phyloP scores from a whole-genome alignment of 257 asterid species.

The Thymus quinquecostatus region DNA sequence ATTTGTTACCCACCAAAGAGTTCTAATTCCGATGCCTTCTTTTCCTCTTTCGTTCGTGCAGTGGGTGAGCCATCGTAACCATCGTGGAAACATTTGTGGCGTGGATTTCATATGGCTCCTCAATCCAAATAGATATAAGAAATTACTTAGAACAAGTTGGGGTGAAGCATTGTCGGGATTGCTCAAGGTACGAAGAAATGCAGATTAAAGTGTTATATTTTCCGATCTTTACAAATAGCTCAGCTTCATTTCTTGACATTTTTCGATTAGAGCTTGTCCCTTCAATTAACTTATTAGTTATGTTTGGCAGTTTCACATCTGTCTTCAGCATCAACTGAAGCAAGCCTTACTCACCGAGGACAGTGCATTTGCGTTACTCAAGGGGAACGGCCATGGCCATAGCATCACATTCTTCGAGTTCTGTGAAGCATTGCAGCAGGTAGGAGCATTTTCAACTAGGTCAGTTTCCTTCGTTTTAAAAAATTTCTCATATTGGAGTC shows the following conservation, averaged over 20 bases:
- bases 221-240: neutral
- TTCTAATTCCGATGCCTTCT: conserved; percentile 33
- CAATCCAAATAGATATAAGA: conserved; percentile 82
- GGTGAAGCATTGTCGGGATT: conserved; percentile 93
- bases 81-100: conserved; percentile 96
- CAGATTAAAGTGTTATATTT: neutral
- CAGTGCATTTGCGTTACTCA: conserved; percentile 83
- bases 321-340: conserved; percentile 77
- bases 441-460: conserved; percentile 35
- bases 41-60: conserved; percentile 33
- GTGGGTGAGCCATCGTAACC: conserved; percentile 99
- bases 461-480: conserved; percentile 17
- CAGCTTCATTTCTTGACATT: neutral
- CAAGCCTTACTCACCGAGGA: conserved; percentile 77
- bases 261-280: neutral
- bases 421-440: conserved; percentile 89
- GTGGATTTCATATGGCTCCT: conserved; percentile 99
- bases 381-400: conserved; percentile 71
- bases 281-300: neutral
- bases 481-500: neutral
- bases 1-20: neutral
- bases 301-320: neutral
- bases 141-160: conserved; percentile 90
- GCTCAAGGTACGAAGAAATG: conserved; percentile 71
- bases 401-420: conserved; percentile 72